phyloP scores from a whole-genome alignment of 192 early-diverging fungal genomes.

The Coemansia sp. region DNA sequence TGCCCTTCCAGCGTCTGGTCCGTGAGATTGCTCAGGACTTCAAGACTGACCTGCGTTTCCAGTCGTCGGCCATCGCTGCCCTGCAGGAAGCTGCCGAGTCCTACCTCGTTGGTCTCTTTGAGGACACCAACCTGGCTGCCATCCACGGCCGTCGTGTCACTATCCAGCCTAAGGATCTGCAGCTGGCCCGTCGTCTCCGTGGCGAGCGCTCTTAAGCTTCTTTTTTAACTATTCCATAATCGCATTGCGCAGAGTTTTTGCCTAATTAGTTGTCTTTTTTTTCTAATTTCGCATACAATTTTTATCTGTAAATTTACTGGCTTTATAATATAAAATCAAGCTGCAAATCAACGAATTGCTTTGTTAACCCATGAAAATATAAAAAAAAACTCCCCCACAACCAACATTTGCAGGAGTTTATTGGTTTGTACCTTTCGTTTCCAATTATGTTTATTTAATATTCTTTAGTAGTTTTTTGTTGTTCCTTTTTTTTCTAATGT shows the following conservation, averaged over 20 bases:
- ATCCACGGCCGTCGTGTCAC: constrained; percentile 99
- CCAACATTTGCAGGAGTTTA: too few relatives aligned
- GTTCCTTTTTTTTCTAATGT: neutral
- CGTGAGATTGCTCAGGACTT: constrained; percentile 99
- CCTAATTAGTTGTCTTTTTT: neutral
- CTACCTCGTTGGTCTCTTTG: constrained; percentile 86
- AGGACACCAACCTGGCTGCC: constrained; percentile 99
- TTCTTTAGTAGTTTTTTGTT: too few relatives aligned
- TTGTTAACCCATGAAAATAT: too few relatives aligned
- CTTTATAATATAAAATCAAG: constrained; percentile 5
- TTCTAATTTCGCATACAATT: constrained; percentile 6
- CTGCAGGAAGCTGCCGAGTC: constrained; percentile 98
- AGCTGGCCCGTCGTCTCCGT: constrained; percentile 94
- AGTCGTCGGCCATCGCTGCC: constrained; percentile 97
- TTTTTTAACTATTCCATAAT: neutral
- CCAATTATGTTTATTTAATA: too few relatives aligned
- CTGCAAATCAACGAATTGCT: neutral
- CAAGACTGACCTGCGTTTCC: constrained; percentile 99
- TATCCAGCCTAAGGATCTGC: constrained; percentile 99
- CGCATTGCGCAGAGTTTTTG: too few relatives aligned
- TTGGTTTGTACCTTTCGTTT: too few relatives aligned
- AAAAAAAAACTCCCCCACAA: too few relatives aligned
- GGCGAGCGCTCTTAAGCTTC: constrained; percentile 77
- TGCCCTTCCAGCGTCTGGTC: constrained; percentile 93
- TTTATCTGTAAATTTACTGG: constrained; percentile 25